phyloP scores from a whole-genome alignment of 495 filamentous ascomycete species.

The Penicillium tannophilum region DNA sequence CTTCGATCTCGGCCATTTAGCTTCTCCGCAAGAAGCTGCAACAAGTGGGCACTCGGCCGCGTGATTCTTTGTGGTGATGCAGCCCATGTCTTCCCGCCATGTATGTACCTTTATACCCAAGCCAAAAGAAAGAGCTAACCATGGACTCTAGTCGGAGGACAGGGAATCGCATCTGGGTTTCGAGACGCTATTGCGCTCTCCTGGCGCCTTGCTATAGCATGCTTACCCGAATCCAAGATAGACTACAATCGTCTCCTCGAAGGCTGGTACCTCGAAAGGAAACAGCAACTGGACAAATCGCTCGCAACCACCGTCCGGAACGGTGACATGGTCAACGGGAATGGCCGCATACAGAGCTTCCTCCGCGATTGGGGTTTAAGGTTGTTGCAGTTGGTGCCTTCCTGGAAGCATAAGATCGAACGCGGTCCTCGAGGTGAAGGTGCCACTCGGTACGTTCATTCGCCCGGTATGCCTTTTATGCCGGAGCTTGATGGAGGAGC shows the following conservation, averaged over 20 bases:
- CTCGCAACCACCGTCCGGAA: slow-evolving; percentile 37
- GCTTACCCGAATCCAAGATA: slow-evolving; percentile 20
- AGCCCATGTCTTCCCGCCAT: slow-evolving; percentile 59
- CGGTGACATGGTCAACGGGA: slow-evolving; percentile 35
- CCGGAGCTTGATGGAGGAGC: slow-evolving; percentile 13
- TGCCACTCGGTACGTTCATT: slow-evolving; percentile 28
- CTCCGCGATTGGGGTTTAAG: slow-evolving; percentile 38
- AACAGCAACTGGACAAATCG: slow-evolving; percentile 42
- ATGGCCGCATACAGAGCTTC: slow-evolving; percentile 28
- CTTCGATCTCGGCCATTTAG: slow-evolving; percentile 52
- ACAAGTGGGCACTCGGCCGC: slow-evolving; percentile 50
- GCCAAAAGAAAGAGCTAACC: slow-evolving; percentile 3
- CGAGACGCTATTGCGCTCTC: slow-evolving; percentile 39
- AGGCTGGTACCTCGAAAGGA: slow-evolving; percentile 42
- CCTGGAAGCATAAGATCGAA: slow-evolving; percentile 27
- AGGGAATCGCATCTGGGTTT: slow-evolving; percentile 54
- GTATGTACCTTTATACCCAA: slow-evolving; percentile 20
- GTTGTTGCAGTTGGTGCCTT: slow-evolving; percentile 34
- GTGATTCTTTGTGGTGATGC: slow-evolving; percentile 54
- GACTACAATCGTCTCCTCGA: slow-evolving; percentile 18
- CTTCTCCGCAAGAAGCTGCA: slow-evolving; percentile 51
- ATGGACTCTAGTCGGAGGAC: slow-evolving; percentile 43
- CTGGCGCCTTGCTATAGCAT: slow-evolving; percentile 48
- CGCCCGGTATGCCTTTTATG: slow-evolving; percentile 34
- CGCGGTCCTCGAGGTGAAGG: slow-evolving; percentile 30